These are phyloP conservation scores for Tetracentron sinense DNA, from an alignment of 164 flowering plant genomes.

Conservation along the genomic window DNA sequence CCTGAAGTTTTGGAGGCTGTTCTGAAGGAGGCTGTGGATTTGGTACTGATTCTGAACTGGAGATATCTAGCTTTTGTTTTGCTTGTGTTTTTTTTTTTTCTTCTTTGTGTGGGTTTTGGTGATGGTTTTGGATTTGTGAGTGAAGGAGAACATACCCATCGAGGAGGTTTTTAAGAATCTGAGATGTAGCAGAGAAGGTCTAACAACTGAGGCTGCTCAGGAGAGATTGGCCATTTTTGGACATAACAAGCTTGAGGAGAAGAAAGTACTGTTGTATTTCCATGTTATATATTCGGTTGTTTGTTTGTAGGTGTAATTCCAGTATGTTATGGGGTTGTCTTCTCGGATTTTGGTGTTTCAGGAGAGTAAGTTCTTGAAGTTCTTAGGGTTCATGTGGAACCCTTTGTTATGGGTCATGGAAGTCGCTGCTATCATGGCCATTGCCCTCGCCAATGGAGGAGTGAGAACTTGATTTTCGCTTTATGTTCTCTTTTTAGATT, in stretches of 20 bases:
- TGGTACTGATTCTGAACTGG: slow-evolving; percentile 39
- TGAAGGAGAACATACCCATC: slow-evolving; percentile 76
- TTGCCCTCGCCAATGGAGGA: slow-evolving; percentile 93
- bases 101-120: slow-evolving; percentile 13
- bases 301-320: neutral
- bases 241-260: slow-evolving; percentile 74
- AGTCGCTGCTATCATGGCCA: slow-evolving; percentile 94
- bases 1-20: slow-evolving; percentile 55
- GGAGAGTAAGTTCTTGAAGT: slow-evolving; percentile 89
- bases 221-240: slow-evolving; percentile 64
- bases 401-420: slow-evolving; percentile 98
- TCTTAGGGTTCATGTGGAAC: slow-evolving; percentile 94
- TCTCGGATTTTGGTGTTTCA: slow-evolving; percentile 26
- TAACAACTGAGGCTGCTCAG: slow-evolving; percentile 52
- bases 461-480: slow-evolving; percentile 33
- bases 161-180: slow-evolving; percentile 78
- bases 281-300: neutral
- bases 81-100: neutral
- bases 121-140: slow-evolving; percentile 6
- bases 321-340: neutral
- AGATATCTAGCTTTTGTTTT: slow-evolving; percentile 1
- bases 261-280: slow-evolving; percentile 52
- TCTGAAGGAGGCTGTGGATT: slow-evolving; percentile 65
- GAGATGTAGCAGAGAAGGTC: slow-evolving; percentile 58
- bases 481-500: neutral